phyloP scores from a whole-genome alignment of 139 green algal genomes.

The Tetratostichococcus sp. region DNA sequence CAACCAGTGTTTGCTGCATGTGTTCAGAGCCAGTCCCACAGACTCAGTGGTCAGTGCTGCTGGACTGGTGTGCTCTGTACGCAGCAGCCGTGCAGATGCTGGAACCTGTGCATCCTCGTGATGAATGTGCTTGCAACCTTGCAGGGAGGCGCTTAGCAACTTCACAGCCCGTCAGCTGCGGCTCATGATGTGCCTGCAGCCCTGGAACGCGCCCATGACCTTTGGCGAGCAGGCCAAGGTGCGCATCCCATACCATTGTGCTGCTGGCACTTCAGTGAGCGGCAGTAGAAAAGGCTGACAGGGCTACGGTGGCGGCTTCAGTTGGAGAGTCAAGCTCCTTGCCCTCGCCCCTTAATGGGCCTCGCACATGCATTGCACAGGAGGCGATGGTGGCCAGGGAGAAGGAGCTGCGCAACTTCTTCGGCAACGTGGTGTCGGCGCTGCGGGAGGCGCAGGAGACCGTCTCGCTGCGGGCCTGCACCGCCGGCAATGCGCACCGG shows the following conservation, averaged over 20 bases:
- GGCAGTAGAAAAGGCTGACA: no score
- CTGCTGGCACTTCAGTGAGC: no score
- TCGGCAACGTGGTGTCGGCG: constrained; percentile 82
- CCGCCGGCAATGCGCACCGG: neutral
- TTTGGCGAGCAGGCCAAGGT: constrained; percentile 47
- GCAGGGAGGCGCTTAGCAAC: constrained; percentile 71
- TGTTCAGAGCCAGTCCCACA: no score
- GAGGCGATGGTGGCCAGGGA: constrained; percentile 22
- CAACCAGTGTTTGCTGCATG: no score
- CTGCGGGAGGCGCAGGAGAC: constrained; percentile 37
- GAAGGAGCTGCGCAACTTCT: constrained; percentile 88
- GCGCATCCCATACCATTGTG: no score
- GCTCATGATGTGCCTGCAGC: constrained; percentile 88
- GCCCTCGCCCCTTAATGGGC: no score
- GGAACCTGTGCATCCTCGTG: neutral
- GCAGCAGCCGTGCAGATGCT: no score
- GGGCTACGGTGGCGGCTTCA: no score
- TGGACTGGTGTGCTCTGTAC: no score
- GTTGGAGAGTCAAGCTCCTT: no score
- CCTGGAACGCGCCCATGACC: constrained; percentile 85
- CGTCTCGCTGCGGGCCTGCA: neutral
- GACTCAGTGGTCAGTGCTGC: no score
- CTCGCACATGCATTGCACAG: no score
- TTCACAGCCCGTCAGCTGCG: constrained; percentile 86
- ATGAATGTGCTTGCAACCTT: neutral